Conservation (phyloP, 345 rosid species). For the Brassica cretica region DNA sequence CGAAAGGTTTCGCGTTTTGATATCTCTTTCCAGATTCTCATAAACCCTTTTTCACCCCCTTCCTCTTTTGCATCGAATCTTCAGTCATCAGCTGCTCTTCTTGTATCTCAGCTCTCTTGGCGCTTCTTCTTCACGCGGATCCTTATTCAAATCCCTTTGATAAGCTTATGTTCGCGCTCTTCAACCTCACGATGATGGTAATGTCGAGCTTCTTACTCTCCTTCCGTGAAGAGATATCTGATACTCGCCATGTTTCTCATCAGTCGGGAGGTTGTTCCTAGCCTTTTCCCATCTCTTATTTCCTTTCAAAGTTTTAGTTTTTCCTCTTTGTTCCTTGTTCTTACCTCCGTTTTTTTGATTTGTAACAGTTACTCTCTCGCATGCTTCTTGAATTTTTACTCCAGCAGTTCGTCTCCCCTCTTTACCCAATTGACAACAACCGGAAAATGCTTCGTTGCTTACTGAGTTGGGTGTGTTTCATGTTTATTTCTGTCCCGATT, state of each 20-base stretch:
- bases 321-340: not conserved
- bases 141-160: conserved; percentile 84
- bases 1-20: no score
- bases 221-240: conserved; percentile 56
- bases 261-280: conserved; percentile 27
- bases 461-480: no score
- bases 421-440: conserved; percentile 47
- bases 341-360: conserved; percentile 9
- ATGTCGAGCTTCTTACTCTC: not conserved
- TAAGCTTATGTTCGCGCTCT: conserved; percentile 70
- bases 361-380: conserved; percentile 71
- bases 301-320: no score
- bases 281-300: no score
- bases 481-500: no score
- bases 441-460: no score
- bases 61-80: no score
- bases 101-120: no score
- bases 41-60: no score
- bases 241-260: conserved; percentile 60
- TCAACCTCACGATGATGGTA: not conserved
- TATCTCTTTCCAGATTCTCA: no score
- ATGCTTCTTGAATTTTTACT: conserved; percentile 88
- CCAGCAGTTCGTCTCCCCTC: conserved; percentile 47
- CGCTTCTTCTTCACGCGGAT: conserved; percentile 62
- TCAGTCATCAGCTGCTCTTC: no score